Evolutionary conservation across 257 asterid species (phyloP).

Genomic region (Rhazya stricta): DNA sequence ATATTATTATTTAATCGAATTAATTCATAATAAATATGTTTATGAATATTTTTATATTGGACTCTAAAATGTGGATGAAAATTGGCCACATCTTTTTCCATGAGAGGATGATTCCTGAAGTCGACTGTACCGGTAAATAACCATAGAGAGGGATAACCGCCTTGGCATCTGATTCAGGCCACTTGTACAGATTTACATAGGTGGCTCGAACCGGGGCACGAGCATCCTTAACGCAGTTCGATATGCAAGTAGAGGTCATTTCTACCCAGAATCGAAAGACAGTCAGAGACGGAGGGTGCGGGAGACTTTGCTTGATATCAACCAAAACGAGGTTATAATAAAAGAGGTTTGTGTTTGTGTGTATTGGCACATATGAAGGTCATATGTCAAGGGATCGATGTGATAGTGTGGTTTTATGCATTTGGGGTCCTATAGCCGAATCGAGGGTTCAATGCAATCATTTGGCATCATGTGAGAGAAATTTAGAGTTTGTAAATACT

Average conservation of each 20-base stretch:
- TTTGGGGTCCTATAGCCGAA: not conserved
- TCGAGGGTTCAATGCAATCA: not conserved
- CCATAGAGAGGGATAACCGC: too few relatives aligned
- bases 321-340: not conserved
- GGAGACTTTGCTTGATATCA: not conserved
- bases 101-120: not conserved
- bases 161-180: slow-evolving; percentile 90
- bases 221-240: slow-evolving; percentile 46
- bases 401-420: not conserved
- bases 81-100: not conserved
- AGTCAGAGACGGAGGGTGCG: not conserved
- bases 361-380: not conserved
- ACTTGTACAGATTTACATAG: slow-evolving; percentile 68
- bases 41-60: too few relatives aligned
- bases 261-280: not conserved
- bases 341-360: not conserved
- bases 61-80: not conserved
- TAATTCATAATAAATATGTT: too few relatives aligned
- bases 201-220: slow-evolving; percentile 57
- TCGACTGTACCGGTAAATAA: not conserved
- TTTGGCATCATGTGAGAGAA: not conserved
- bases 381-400: not conserved
- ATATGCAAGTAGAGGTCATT: slow-evolving; percentile 49
- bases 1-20: too few relatives aligned
- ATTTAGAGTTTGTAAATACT: not conserved